Conservation (phyloP, 179 eudicot species). For the Carnegiea gigantea region DNA sequence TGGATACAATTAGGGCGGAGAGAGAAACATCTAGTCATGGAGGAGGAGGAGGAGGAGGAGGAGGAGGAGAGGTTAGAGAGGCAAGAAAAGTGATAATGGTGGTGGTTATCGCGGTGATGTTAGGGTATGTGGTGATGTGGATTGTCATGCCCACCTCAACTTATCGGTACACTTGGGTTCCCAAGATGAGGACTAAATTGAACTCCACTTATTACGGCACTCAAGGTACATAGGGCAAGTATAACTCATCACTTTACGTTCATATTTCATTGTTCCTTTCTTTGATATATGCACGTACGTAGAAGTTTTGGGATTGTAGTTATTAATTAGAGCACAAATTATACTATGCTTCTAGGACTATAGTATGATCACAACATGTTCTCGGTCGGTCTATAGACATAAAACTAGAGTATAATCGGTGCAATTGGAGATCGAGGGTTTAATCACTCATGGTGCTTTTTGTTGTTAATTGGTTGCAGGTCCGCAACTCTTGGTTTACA, state of each 20-base stretch:
- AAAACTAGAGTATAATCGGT: too few relatives aligned
- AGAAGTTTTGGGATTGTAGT: too few relatives aligned
- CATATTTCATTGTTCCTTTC: too few relatives aligned
- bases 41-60: constrained; percentile 27
- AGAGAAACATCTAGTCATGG: not conserved
- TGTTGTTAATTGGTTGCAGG: constrained; percentile 30
- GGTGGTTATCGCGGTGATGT: constrained; percentile 29
- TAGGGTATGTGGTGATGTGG: constrained; percentile 56
- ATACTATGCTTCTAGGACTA: too few relatives aligned
- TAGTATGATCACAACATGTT: too few relatives aligned
- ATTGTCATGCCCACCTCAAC: constrained; percentile 49
- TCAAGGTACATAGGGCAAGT: constrained; percentile 35
- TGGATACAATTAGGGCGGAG: constrained; percentile 1
- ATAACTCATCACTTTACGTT: too few relatives aligned
- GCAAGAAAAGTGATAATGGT: constrained; percentile 36
- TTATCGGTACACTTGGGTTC: constrained; percentile 42
- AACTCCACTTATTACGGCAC: constrained; percentile 56
- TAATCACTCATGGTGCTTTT: not conserved
- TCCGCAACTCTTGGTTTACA: constrained; percentile 39
- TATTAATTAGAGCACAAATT: too few relatives aligned
- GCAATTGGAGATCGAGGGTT: too few relatives aligned
- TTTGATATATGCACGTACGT: too few relatives aligned
- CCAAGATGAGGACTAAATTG: constrained; percentile 27
- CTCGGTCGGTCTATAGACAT: too few relatives aligned
- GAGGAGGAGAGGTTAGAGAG: constrained; percentile 25